phyloP scores from a whole-genome alignment of 257 asterid species.

The Fraxinus quadrangulata region DNA sequence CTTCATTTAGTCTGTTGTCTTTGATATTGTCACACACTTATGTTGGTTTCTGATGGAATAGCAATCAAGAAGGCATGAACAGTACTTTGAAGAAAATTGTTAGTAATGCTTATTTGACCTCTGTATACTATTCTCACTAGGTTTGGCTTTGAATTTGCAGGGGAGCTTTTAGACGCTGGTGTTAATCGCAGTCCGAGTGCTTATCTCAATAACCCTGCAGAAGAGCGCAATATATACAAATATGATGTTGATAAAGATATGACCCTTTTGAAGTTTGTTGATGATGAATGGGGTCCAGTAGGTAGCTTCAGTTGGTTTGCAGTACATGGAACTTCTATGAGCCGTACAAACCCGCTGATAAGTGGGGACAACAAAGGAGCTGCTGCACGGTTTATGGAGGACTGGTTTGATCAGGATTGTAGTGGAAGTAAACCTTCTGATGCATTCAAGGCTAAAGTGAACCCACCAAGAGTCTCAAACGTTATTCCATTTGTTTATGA shows the following conservation, averaged over 20 bases:
- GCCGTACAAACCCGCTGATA: conserved; percentile 86
- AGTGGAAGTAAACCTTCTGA: conserved; percentile 34
- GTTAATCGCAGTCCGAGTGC: conserved; percentile 96
- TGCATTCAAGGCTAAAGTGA: conserved; percentile 25
- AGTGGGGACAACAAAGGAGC: conserved; percentile 99
- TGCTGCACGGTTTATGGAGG: conserved; percentile 98
- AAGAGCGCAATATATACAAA: conserved; percentile 81
- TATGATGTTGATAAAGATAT: conserved; percentile 87
- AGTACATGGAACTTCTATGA: conserved; percentile 98
- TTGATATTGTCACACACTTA: conserved; percentile 10
- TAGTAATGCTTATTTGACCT: conserved; percentile 5
- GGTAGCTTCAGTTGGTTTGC: conserved; percentile 99
- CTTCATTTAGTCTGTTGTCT: conserved; percentile 2
- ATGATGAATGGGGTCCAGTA: conserved; percentile 93
- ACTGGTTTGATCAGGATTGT: conserved; percentile 72
- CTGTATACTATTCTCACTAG: conserved; percentile 22
- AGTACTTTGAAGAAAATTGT: neutral
- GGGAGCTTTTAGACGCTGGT: conserved; percentile 89
- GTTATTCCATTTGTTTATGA: conserved; percentile 59
- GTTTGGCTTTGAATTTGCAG: conserved; percentile 49
- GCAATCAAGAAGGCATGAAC: neutral
- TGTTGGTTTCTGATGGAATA: conserved; percentile 3
- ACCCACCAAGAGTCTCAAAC: conserved; percentile 81
- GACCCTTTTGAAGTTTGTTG: conserved; percentile 90
- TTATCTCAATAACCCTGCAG: conserved; percentile 86